Conservation (phyloP, 2,329 filamentous ascomycete genomes). For the Pestalotiopsis sp. region DNA sequence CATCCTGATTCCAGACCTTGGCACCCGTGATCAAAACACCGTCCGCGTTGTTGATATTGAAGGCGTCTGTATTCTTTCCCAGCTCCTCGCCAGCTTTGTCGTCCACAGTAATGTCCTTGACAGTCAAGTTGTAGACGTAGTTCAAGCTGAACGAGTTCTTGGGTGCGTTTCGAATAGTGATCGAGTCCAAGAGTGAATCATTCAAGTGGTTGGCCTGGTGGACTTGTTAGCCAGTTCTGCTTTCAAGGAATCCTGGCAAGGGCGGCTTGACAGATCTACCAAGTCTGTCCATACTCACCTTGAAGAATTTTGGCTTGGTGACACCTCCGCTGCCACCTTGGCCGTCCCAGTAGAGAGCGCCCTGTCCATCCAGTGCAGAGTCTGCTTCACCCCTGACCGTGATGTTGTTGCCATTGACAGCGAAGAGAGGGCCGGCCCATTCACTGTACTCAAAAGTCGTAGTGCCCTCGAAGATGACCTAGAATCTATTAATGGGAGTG, state of each 20-base stretch:
- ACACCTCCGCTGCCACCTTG: conserved; percentile 5
- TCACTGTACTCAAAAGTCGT: conserved; percentile 45
- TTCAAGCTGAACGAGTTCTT: conserved; percentile 10
- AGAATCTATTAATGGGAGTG: not conserved
- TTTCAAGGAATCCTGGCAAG: not conserved
- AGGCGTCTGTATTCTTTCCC: conserved; percentile 11
- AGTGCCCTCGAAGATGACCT: conserved; percentile 7
- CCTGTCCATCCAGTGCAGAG: conserved; percentile 6
- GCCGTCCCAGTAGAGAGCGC: conserved; percentile 11
- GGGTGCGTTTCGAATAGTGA: conserved; percentile 9
- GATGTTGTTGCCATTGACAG: conserved; percentile 47
- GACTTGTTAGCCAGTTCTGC: not conserved
- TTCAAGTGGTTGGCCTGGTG: conserved; percentile 8
- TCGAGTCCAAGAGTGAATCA: conserved; percentile 8
- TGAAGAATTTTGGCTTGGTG: conserved; percentile 11
- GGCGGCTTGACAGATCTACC: not conserved
- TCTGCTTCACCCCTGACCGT: conserved; percentile 43
- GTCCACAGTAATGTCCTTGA: conserved; percentile 9
- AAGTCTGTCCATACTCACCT: not conserved
- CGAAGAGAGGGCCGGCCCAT: conserved; percentile 53
- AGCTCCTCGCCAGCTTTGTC: conserved; percentile 5
- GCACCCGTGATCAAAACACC: conserved; percentile 2
- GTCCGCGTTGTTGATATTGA: conserved; percentile 11
- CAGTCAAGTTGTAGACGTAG: conserved; percentile 4
- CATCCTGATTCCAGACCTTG: conserved; percentile 9